phyloP scores from a whole-genome alignment of 305 asterid species.

The Fraxinus dipetala region DNA sequence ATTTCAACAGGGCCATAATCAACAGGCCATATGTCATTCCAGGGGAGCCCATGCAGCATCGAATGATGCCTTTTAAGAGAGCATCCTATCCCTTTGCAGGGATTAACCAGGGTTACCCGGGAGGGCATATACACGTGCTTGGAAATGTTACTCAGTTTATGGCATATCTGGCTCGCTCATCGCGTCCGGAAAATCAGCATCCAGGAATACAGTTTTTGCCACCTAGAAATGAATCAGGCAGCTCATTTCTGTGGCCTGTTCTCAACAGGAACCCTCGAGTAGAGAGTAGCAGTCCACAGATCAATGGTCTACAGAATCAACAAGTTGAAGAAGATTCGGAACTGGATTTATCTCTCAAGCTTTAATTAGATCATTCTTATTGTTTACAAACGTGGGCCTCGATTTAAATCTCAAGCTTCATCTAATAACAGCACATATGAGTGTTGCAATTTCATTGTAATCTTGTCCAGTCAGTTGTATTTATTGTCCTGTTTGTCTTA shows the following conservation, averaged over 20 bases:
- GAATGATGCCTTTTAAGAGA: neutral
- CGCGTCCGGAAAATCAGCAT: neutral
- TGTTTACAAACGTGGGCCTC: no score
- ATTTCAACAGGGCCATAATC: neutral
- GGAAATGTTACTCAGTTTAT: neutral
- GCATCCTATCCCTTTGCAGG: neutral
- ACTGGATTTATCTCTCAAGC: conserved; percentile 36
- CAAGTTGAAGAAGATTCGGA: conserved; percentile 21
- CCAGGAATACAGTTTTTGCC: neutral
- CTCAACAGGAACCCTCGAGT: neutral
- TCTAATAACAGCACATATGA: no score
- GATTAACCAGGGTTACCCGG: neutral
- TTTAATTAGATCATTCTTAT: conserved; percentile 3
- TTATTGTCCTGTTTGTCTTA: no score
- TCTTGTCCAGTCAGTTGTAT: no score
- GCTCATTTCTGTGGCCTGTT: neutral
- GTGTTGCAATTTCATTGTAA: no score
- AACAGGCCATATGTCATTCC: neutral
- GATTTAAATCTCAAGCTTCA: no score
- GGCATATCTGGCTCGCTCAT: no score
- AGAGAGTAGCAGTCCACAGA: neutral
- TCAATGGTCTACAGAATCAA: neutral
- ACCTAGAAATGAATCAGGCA: neutral
- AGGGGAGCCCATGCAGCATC: neutral
- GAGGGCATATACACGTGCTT: neutral